Evolutionary conservation across 352 stramenopile species (phyloP).

Genomic region (Globisporangium ultimum): DNA sequence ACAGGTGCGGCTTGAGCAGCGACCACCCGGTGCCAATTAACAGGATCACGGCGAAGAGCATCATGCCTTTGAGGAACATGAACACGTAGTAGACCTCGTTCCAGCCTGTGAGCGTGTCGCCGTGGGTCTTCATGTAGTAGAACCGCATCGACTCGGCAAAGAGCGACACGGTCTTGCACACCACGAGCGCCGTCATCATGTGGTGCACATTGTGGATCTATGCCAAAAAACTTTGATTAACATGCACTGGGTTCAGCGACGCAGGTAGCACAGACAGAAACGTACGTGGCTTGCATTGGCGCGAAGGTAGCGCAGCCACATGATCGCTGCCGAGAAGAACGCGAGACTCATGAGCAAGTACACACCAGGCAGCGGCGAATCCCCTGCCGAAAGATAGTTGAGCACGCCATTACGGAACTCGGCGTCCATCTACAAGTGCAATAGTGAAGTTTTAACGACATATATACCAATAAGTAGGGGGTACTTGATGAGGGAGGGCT

Average conservation of each 20-base stretch:
- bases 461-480: slow-evolving; percentile 1
- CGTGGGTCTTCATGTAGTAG: slow-evolving; percentile 95
- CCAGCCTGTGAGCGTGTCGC: slow-evolving; percentile 91
- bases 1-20: slow-evolving; percentile 96
- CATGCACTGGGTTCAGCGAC: background rate
- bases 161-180: slow-evolving; percentile 91
- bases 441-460: slow-evolving; percentile 2
- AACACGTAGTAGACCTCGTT: slow-evolving; percentile 94
- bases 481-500: background rate
- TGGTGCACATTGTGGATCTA: slow-evolving; percentile 94
- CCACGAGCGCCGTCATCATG: slow-evolving; percentile 93
- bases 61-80: slow-evolving; percentile 93
- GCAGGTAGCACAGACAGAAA: slow-evolving; percentile 17
- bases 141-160: slow-evolving; percentile 94
- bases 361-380: slow-evolving; percentile 81
- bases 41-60: slow-evolving; percentile 97
- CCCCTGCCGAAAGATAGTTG: slow-evolving; percentile 85
- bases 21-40: slow-evolving; percentile 97
- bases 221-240: background rate
- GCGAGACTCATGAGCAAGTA: slow-evolving; percentile 78
- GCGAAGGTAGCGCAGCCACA: slow-evolving; percentile 72
- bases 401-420: slow-evolving; percentile 74
- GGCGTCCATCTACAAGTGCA: slow-evolving; percentile 65
- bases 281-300: slow-evolving; percentile 59
- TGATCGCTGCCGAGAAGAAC: slow-evolving; percentile 47